Percentiles rank a stretch among this genome's conserved stretches.
Evolutionary conservation across 805 yeast genomes (phyloP).

Genomic region (Metschnikowia shivogae): DNA sequence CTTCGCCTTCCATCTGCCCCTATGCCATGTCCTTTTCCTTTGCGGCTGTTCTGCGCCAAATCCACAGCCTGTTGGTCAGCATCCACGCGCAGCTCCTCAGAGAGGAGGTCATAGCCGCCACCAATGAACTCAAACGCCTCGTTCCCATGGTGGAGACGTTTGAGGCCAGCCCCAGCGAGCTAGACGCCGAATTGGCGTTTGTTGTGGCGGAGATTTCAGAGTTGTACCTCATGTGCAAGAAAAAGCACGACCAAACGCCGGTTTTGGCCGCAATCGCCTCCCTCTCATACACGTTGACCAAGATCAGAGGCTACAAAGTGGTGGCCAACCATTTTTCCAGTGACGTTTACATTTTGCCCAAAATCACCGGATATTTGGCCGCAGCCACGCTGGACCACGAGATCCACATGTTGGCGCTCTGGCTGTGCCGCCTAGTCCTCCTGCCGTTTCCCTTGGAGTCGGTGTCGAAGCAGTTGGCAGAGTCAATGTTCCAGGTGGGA

Average conservation of each 20-base stretch:
- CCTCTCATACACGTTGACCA: conserved; percentile 56
- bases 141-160: conserved; percentile 38
- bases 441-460: conserved; percentile 64
- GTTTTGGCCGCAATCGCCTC: conserved; percentile 18
- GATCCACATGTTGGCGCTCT: conserved; percentile 47
- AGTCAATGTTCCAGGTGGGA: conserved; percentile 34
- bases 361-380: conserved; percentile 20
- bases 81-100: background rate
- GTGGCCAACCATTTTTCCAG: conserved; percentile 57
- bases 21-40: background rate
- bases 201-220: conserved; percentile 29
- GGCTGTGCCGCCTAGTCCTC: conserved; percentile 69
- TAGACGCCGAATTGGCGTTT: conserved; percentile 38
- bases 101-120: background rate
- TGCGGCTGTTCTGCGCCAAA: background rate
- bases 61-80: background rate
- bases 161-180: conserved; percentile 49
- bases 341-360: conserved; percentile 48
- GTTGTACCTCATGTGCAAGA: conserved; percentile 19
- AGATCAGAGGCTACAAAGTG: conserved; percentile 62
- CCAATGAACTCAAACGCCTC: background rate
- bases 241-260: conserved; percentile 4
- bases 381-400: conserved; percentile 20
- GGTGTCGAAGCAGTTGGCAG: conserved; percentile 30
- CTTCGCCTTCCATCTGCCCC: background rate